These are phyloP conservation scores for Auricularia sp. DNA, from an alignment of 768 basidiomycete species.

Conservation along the genomic window DNA sequence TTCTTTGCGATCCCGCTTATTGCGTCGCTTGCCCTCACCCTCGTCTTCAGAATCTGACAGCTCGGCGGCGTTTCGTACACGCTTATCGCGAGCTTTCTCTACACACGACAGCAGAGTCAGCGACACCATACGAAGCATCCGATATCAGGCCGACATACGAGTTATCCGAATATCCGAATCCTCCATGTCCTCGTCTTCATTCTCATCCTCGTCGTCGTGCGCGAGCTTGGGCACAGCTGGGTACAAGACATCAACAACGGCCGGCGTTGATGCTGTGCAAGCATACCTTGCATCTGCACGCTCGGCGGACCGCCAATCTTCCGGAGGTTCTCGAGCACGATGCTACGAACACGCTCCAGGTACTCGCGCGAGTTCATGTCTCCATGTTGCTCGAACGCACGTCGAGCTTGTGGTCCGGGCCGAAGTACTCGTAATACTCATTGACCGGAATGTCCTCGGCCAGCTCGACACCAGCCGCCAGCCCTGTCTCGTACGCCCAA, in stretches of 20 bases:
- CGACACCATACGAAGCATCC: background rate
- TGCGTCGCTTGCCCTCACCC: constrained; percentile 74
- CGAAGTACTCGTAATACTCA: constrained; percentile 99
- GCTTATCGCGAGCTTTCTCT: constrained; percentile 66
- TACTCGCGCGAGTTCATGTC: constrained; percentile 91
- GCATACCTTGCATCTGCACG: constrained; percentile 77
- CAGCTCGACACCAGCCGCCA: constrained; percentile 95
- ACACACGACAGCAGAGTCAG: background rate
- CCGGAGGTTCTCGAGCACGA: constrained; percentile 84
- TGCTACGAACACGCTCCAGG: constrained; percentile 83
- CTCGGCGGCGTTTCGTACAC: constrained; percentile 76
- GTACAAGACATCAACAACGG: no score
- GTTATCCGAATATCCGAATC: constrained; percentile 69
- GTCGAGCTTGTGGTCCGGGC: constrained; percentile 92
- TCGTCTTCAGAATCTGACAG: constrained; percentile 98
- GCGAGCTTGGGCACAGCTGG: constrained; percentile 76
- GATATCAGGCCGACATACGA: constrained; percentile 21
- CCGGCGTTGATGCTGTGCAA: background rate
- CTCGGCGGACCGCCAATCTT: constrained; percentile 83
- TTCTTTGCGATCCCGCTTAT: constrained; percentile 19
- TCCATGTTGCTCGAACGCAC: constrained; percentile 88
- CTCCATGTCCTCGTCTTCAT: constrained; percentile 74
- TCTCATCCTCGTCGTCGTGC: constrained; percentile 76
- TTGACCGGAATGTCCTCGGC: constrained; percentile 94
- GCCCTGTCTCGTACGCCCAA: constrained; percentile 96